Percentiles rank a stretch among this genome's conserved stretches.
These are phyloP conservation scores for Lycium barbarum DNA, from an alignment of 257 asterid species.

Conservation along the genomic window DNA sequence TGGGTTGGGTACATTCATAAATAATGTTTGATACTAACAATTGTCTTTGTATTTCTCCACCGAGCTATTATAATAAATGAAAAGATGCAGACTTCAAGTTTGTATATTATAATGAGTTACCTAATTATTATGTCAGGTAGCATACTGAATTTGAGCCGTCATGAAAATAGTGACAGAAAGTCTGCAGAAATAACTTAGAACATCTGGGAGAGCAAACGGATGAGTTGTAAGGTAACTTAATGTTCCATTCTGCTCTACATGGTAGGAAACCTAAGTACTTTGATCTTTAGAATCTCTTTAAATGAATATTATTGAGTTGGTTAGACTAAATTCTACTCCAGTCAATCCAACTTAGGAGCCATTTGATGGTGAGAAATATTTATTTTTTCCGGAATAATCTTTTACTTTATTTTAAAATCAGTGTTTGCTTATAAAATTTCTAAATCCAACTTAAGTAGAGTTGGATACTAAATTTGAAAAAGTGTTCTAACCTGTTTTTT, in stretches of 20 bases:
- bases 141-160: neutral
- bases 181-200: neutral
- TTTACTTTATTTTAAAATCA: too few species aligned
- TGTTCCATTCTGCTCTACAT: neutral
- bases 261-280: neutral
- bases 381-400: too few species aligned
- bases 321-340: neutral
- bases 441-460: too few species aligned
- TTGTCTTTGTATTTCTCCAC: too few species aligned
- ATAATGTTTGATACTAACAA: neutral
- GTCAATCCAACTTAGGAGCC: neutral
- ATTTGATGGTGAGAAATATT: too few species aligned
- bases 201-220: neutral
- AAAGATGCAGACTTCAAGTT: neutral
- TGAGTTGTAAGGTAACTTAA: neutral
- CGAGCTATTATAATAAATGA: neutral
- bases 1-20: neutral
- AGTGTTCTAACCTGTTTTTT: too few species aligned
- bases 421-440: too few species aligned
- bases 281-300: neutral
- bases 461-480: too few species aligned
- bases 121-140: neutral
- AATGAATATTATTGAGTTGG: neutral
- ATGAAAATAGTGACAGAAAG: neutral
- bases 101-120: too few species aligned